Evolutionary conservation across 2,329 filamentous ascomycete species (phyloP), one percentile per base, ranked within the genome.

Genomic region (Alternaria angustiovoidea): DNA sequence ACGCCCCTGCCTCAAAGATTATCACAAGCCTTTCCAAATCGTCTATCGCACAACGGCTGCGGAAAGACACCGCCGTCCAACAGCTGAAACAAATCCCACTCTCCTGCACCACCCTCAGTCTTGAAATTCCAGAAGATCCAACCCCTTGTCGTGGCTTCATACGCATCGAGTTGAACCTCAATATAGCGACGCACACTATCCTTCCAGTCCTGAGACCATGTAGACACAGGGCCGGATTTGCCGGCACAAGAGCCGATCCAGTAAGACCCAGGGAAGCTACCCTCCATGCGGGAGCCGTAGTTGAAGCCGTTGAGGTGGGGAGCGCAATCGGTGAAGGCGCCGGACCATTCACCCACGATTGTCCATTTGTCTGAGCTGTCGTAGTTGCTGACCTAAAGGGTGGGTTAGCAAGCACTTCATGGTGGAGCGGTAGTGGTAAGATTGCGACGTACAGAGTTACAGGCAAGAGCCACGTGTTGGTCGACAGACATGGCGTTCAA

Each of bases 321-420:
- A 7, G 85, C 84, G 68, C 85, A 86, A 70, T 87, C 85, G 1
- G 88, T 90, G 79, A 90, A 82, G 34, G 88, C 88, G 18, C 82
- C 88, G 0, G 84, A 86, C 88, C 88, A 91, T 76, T 91, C 89
- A 51, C 89, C 89, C 4, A 89, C 83, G 43, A 91, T 80, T 16
- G 85, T 85, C 83, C 86, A 88, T 74, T 90, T 90, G 75, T 91
- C 87, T 2, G 81, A 80, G 38, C 80, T 78, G 5, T 78, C 72
- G 57, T 86, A 87, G 11, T 75, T 72, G 16, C 75, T 69, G 26
- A 62, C 68, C 68, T 70, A 28, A 41, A 5, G 4, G 1, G 22
- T 7, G 11, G 4, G 38, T 66, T 26, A 66, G 57, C 7, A 16
- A 12, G 12, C 4, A 18, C 3, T 24, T 9, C 1, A 0, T 16